These are phyloP conservation scores for Zelopaecilomyces penicillatus DNA, from an alignment of 2,329 filamentous ascomycete species.

Conservation along the genomic window DNA sequence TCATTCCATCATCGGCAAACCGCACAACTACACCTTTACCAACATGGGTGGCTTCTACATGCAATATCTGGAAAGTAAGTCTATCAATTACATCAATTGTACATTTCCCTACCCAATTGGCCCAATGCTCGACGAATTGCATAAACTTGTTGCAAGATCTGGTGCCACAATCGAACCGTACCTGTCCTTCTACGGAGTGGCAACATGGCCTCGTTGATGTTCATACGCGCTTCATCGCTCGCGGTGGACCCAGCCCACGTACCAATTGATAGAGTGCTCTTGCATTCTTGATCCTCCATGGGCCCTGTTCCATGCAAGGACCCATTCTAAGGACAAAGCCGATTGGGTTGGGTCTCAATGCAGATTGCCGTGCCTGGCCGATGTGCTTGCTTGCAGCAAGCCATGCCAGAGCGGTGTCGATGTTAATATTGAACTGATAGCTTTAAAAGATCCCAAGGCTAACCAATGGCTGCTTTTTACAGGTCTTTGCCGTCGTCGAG, in stretches of 20 bases:
- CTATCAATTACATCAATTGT: constrained; percentile 11
- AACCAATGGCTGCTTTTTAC: constrained; percentile 15
- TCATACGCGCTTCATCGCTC: too few relatives aligned
- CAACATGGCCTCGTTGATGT: too few relatives aligned
- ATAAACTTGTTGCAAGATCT: too few relatives aligned
- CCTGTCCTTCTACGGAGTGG: too few relatives aligned
- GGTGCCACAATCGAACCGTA: too few relatives aligned
- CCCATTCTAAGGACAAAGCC: constrained; percentile 6
- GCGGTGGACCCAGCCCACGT: too few relatives aligned
- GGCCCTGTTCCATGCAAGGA: background rate
- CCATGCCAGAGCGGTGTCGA: background rate
- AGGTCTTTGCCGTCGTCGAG: constrained; percentile 92
- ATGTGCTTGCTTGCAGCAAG: background rate
- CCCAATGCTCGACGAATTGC: too few relatives aligned
- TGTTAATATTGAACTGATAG: background rate
- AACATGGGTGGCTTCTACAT: constrained; percentile 60
- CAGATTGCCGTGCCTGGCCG: constrained; percentile 15
- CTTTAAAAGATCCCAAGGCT: background rate
- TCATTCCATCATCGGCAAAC: constrained; percentile 15
- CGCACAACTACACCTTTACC: constrained; percentile 12
- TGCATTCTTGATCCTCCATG: background rate
- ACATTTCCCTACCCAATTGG: constrained; percentile 13
- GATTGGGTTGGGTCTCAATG: constrained; percentile 24
- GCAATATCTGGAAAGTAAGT: constrained; percentile 70
- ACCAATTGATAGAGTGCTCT: too few relatives aligned